phyloP scores from a whole-genome alignment of 768 basidiomycete species.

The Bullera alba region DNA sequence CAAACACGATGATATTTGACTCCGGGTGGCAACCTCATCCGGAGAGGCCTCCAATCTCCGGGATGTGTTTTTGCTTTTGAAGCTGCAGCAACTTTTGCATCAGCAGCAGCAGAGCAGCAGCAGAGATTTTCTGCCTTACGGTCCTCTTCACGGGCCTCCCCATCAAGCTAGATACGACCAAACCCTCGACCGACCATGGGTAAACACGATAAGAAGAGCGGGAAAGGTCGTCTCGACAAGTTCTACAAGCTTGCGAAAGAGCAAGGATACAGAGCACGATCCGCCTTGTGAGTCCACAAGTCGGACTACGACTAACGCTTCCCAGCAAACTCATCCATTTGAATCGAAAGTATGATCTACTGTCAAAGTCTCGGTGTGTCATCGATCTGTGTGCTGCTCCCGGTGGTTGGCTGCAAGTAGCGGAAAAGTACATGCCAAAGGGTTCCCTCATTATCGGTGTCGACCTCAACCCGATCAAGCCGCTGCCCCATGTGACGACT shows the following conservation, averaged over 20 bases:
- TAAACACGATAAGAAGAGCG: constrained; percentile 50
- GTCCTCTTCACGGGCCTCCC: too few species aligned
- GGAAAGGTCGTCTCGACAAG: constrained; percentile 91
- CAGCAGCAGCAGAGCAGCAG: too few species aligned
- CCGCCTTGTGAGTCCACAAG: constrained; percentile 54
- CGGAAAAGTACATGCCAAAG: constrained; percentile 91
- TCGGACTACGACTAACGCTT: constrained; percentile 1
- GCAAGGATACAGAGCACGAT: constrained; percentile 98
- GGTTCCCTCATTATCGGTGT: constrained; percentile 91
- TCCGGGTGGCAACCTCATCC: too few species aligned
- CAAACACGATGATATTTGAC: too few species aligned
- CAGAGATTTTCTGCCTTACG: too few species aligned
- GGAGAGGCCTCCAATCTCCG: too few species aligned
- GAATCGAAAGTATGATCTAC: constrained; percentile 93
- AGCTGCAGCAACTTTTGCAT: too few species aligned
- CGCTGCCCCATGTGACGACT: constrained; percentile 84
- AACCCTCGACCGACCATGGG: constrained; percentile 27
- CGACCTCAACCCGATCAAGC: constrained; percentile 91
- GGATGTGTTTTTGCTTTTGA: too few species aligned
- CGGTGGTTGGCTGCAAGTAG: constrained; percentile 98
- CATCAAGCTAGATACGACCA: too few species aligned
- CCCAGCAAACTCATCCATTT: constrained; percentile 84
- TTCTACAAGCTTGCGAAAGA: constrained; percentile 98
- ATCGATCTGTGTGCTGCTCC: constrained; percentile 98
- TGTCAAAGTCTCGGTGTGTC: constrained; percentile 74